phyloP scores from a whole-genome alignment of 1,284 basidiomycete species.

The Melampsora americana region DNA sequence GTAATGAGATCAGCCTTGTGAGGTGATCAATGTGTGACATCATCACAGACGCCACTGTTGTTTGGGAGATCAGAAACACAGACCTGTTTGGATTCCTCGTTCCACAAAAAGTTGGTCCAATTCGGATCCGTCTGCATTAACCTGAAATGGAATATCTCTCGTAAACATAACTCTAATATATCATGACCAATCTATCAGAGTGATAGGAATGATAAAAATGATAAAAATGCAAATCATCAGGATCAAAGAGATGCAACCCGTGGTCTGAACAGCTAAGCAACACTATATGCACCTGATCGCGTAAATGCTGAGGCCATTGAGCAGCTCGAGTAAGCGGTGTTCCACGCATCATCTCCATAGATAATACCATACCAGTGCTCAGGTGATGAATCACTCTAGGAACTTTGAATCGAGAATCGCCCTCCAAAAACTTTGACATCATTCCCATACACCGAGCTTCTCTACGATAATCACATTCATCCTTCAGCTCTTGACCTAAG shows the following conservation, averaged over 20 bases:
- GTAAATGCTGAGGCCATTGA: constrained; percentile 60
- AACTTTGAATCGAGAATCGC: constrained; percentile 70
- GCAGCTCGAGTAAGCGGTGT: constrained; percentile 64
- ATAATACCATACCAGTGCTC: constrained; percentile 76
- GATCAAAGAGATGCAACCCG: not conserved
- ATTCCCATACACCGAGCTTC: constrained; percentile 72
- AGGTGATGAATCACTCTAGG: constrained; percentile 75
- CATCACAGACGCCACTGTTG: not conserved
- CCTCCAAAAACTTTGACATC: constrained; percentile 64
- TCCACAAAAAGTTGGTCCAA: constrained; percentile 96
- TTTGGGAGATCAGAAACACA: not conserved
- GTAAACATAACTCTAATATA: constrained; percentile 80
- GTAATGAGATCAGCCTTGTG: not conserved
- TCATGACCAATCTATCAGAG: constrained; percentile 70
- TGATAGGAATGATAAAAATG: not conserved
- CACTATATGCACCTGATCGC: constrained; percentile 64
- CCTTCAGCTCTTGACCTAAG: constrained; percentile 83
- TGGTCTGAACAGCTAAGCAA: not conserved
- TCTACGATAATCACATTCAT: constrained; percentile 89
- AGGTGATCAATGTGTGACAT: not conserved
- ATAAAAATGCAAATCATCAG: constrained; percentile 31
- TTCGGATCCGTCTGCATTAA: constrained; percentile 99
- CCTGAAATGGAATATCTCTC: constrained; percentile 84
- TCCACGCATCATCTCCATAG: constrained; percentile 83
- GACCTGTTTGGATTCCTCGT: constrained; percentile 59